Conservation (phyloP, 2,329 filamentous ascomycete genomes). For the Reticulascus tulasneorum region DNA sequence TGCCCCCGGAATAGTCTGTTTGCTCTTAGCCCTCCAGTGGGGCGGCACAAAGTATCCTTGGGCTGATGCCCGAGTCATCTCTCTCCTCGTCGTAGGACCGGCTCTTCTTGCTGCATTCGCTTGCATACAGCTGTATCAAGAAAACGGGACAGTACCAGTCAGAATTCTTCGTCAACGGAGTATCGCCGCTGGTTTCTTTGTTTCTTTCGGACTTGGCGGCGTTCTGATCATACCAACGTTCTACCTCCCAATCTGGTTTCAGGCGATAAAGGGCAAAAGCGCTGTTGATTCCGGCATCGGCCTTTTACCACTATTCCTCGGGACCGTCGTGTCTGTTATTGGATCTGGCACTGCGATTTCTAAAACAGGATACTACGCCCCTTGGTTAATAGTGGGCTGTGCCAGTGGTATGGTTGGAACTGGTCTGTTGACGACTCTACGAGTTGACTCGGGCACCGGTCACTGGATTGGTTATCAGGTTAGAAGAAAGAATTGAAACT, state of each 20-base stretch:
- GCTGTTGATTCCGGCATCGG: conserved; percentile 51
- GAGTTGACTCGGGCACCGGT: neutral
- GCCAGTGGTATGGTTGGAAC: neutral
- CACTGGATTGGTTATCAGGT: neutral
- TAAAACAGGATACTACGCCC: neutral
- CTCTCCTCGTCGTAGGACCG: too few relatives aligned
- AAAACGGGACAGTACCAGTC: neutral
- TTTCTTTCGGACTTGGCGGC: neutral
- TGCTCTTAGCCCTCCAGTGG: neutral
- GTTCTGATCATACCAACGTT: conserved; percentile 21
- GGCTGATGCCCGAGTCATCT: neutral
- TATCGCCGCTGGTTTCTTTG: neutral
- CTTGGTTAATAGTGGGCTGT: neutral
- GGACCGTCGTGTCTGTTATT: neutral
- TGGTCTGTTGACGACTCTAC: neutral
- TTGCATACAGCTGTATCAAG: neutral
- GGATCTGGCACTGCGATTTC: neutral
- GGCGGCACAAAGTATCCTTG: neutral
- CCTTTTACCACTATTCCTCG: neutral
- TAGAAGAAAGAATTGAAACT: too few relatives aligned
- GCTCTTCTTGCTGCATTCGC: neutral
- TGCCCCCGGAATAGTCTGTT: neutral
- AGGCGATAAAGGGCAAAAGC: conserved; percentile 34
- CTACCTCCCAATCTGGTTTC: conserved; percentile 13
- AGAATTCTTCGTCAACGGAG: neutral